Percentiles rank a stretch among this genome's conserved stretches.
phyloP scores from a whole-genome alignment of 495 filamentous ascomycete species.

The Aspergillus hancockii region DNA sequence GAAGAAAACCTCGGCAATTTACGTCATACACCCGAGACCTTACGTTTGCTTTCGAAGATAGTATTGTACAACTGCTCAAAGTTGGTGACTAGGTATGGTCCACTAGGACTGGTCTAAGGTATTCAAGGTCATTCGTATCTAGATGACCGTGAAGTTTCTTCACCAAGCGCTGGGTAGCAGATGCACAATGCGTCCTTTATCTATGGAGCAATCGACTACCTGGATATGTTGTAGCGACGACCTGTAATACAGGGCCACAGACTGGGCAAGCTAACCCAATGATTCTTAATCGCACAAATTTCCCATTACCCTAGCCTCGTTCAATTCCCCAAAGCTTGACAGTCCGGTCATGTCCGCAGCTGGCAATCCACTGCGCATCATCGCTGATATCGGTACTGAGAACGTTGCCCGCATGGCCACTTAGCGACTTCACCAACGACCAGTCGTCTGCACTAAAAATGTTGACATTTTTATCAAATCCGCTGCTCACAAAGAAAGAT shows the following conservation, averaged over 20 bases:
- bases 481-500: constrained; percentile 86
- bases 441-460: constrained; percentile 96
- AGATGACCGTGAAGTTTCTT: neutral
- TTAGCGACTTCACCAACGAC: constrained; percentile 83
- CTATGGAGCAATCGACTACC: neutral
- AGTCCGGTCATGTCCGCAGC: constrained; percentile 88
- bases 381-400: constrained; percentile 82
- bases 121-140: neutral
- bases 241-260: neutral
- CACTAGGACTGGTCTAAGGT: neutral
- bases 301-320: constrained; percentile 41
- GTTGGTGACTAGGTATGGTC: neutral
- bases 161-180: neutral
- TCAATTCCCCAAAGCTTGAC: constrained; percentile 96
- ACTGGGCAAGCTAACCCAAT: neutral
- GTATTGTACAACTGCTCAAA: neutral
- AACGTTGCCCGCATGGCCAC: constrained; percentile 88
- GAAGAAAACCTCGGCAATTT: constrained; percentile 2
- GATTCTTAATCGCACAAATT: neutral
- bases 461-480: constrained; percentile 95
- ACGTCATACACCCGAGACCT: constrained; percentile 5
- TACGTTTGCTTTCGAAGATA: too few relatives aligned
- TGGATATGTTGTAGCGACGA: neutral
- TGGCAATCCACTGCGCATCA: constrained; percentile 89
- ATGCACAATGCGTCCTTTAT: neutral